phyloP scores from a whole-genome alignment of 2,329 filamentous ascomycete genomes.

The Grosmannia clavigera region DNA sequence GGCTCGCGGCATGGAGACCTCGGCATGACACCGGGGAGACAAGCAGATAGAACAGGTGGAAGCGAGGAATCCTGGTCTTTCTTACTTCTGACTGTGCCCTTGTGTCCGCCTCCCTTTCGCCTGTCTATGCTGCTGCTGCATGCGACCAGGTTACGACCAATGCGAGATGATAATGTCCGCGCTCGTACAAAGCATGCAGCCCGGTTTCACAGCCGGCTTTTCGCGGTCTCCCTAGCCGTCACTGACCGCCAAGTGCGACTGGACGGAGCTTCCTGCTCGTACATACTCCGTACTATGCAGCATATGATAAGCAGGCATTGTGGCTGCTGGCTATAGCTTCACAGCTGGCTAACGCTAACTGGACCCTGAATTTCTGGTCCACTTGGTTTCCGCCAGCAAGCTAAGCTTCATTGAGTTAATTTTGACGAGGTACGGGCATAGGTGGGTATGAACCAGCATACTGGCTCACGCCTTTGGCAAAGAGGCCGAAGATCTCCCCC shows the following conservation, averaged over 20 bases:
- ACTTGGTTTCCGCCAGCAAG: not conserved
- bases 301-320: not conserved
- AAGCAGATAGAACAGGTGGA: not conserved
- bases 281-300: too few relatives aligned
- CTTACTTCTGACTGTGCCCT: not conserved
- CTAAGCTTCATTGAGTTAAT: slow-evolving; percentile 27
- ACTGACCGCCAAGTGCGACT: not conserved
- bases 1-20: not conserved
- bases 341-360: not conserved
- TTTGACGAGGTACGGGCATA: slow-evolving; percentile 21
- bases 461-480: not conserved
- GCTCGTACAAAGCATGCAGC: not conserved
- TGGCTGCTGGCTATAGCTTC: not conserved
- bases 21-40: not conserved
- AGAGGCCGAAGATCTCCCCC: not conserved
- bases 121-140: not conserved
- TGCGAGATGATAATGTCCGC: not conserved
- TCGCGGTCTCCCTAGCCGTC: too few relatives aligned
- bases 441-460: not conserved
- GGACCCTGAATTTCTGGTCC: not conserved
- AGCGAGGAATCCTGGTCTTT: not conserved
- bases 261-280: not conserved
- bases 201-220: not conserved
- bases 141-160: not conserved
- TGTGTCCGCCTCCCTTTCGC: not conserved